These are phyloP conservation scores for Beauveria asiatica DNA, from an alignment of 2,329 filamentous ascomycete species.

Conservation along the genomic window DNA sequence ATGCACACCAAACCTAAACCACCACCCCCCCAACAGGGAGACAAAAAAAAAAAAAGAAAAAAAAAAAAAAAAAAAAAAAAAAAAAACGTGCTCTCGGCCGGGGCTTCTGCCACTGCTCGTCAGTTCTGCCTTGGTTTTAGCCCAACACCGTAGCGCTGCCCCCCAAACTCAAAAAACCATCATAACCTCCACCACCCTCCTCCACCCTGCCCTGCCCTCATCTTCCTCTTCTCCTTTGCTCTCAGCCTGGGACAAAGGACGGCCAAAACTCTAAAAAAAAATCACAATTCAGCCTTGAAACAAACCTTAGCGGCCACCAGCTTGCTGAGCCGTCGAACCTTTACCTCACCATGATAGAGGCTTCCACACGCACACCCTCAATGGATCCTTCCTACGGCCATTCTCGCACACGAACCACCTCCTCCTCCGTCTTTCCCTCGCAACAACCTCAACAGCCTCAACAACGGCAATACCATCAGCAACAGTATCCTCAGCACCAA, in stretches of 20 bases:
- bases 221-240: neutral
- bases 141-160: neutral
- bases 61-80: neutral
- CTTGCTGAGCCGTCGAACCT: neutral
- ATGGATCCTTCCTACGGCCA: constrained; percentile 38
- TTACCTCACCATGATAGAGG: constrained; percentile 4
- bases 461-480: neutral
- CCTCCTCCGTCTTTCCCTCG: constrained; percentile 42
- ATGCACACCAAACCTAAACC: too few relatives aligned
- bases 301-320: neutral
- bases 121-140: constrained; percentile 8
- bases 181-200: neutral
- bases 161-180: constrained; percentile 9
- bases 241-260: neutral
- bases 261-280: neutral
- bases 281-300: neutral
- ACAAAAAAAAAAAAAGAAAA: neutral
- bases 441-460: neutral
- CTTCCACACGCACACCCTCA: constrained; percentile 20
- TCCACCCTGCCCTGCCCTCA: neutral
- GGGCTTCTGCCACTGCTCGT: neutral
- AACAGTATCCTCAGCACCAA: neutral
- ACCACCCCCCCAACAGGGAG: too few relatives aligned
- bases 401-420: constrained; percentile 47
- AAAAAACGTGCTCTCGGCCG: neutral